Percentiles rank a stretch among this genome's conserved stretches.
These are phyloP conservation scores for Lachancea fermentati DNA, from an alignment of 805 yeast genomes.

Conservation along the genomic window DNA sequence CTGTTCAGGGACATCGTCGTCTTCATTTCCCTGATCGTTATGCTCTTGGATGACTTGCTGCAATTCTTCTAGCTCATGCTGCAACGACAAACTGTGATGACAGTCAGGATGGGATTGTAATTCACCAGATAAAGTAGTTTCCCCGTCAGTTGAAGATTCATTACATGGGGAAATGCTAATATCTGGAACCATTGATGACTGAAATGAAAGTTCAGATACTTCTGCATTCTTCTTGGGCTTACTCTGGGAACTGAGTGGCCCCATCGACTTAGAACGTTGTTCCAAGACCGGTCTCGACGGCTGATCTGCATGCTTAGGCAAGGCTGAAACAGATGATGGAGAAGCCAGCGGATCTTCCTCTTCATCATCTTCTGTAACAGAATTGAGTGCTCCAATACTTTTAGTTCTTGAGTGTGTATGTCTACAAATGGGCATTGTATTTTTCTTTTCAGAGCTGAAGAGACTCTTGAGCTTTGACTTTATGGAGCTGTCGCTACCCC, in stretches of 20 bases:
- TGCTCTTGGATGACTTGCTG: constrained; percentile 32
- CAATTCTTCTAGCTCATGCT: constrained; percentile 58
- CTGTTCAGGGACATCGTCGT: constrained; percentile 10
- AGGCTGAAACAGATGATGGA: not conserved
- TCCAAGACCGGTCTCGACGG: constrained; percentile 4
- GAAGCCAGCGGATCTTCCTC: constrained; percentile 24
- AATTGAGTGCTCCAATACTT: constrained; percentile 13
- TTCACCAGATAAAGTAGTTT: constrained; percentile 5
- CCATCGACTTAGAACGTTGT: constrained; percentile 8
- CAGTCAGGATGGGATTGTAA: constrained; percentile 8
- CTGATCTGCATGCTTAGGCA: not conserved
- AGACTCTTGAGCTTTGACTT: constrained; percentile 11
- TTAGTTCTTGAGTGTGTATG: constrained; percentile 9
- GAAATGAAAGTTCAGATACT: not conserved
- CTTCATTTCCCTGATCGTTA: constrained; percentile 21
- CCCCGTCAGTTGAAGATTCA: constrained; percentile 2
- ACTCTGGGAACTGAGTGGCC: not conserved
- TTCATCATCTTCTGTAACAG: constrained; percentile 25
- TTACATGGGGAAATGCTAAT: constrained; percentile 3
- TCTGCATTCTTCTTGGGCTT: not conserved
- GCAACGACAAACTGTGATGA: constrained; percentile 44
- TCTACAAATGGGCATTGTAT: constrained; percentile 1
- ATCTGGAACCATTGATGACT: not conserved
- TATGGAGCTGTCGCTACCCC: constrained; percentile 13
- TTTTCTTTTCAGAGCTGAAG: constrained; percentile 9